Evolutionary conservation across 75 land plant genomes (phyloP), one percentile per base, ranked within the genome.

Genomic region (Chamaecyparis obtusa): DNA sequence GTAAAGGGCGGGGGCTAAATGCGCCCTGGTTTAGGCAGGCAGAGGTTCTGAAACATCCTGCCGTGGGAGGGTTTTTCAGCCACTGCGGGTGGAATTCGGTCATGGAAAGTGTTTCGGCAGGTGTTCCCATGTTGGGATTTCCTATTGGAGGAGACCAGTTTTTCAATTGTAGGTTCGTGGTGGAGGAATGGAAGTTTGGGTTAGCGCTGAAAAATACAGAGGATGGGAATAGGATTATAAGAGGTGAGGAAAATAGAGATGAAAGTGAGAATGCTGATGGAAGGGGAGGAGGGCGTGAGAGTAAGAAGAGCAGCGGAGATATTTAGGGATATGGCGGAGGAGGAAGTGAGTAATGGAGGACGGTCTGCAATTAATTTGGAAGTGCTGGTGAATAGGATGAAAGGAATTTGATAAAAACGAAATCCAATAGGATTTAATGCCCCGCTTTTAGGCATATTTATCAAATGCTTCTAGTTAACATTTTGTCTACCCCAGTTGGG

Each of bases 81-180:
- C 86, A 85, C 44, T 36, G 89, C 33, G 77, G 85, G 33, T 87
- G 88, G 88, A 87, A 87, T 54, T 46, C 88, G 21, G 36, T 83
- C 0, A 33, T 87, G 88, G 88, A 81, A 85, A 83, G 88, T 64
- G 14, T 87, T 3, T 46, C 46, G 2, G 27, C 32, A 14, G 88
- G 87, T 17, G 87, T 88, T 69, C 89, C 89, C 19, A 85, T 88
- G 79, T n/a, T 88, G 48, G 89, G 83, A 14, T 88, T 75, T 48
- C 89, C 89, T 33, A 41, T 86, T 33, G 56, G 9, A 35, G 87
- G 17, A 9, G 89, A 88, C 24, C 89, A 88, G 87, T 54, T 41
- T 33, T 27, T n/a, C 17, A 88, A 88, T 36, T 83, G 87, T 55
- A 64, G 39, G 80, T 21, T 60, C 11, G 5, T 88, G 9, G 87